Conservation (phyloP, 371 early-diverging fungal genomes). For the Rhizopus arrhizus region DNA sequence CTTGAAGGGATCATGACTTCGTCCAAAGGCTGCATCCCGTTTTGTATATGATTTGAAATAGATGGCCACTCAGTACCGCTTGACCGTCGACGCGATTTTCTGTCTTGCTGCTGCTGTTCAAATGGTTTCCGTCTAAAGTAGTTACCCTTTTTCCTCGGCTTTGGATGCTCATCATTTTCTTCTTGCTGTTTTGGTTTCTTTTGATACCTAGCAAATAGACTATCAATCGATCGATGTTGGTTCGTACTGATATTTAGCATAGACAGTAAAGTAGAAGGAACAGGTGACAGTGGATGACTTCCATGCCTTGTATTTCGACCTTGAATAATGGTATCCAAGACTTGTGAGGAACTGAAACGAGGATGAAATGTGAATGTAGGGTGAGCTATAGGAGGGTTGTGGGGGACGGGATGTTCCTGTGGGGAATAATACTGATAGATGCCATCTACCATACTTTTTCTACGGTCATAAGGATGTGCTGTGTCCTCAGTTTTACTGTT, state of each 20-base stretch:
- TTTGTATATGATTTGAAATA: conserved; percentile 4
- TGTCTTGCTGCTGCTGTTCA: background rate
- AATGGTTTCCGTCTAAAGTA: too few relatives aligned
- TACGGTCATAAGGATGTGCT: conserved; percentile 23
- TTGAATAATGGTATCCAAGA: conserved; percentile 22
- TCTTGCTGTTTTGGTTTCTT: conserved; percentile 5
- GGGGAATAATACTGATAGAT: conserved; percentile 15
- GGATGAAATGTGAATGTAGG: conserved; percentile 7
- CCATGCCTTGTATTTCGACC: conserved; percentile 29
- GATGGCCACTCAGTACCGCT: conserved; percentile 28
- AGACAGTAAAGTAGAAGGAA: conserved; percentile 20
- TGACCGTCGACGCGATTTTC: conserved; percentile 8
- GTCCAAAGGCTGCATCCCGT: background rate
- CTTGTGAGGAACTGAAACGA: conserved; percentile 31
- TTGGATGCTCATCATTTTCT: background rate
- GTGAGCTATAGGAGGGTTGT: background rate
- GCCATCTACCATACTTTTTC: conserved; percentile 37
- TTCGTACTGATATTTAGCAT: conserved; percentile 22
- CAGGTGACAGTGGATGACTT: conserved; percentile 29
- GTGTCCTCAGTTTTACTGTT: conserved; percentile 11
- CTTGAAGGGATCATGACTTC: background rate
- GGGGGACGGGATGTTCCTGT: background rate
- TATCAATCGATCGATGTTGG: conserved; percentile 26
- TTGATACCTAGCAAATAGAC: conserved; percentile 28
- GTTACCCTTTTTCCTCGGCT: background rate